A percentile compares a stretch with the other conserved stretches of the same genome.
phyloP scores from a whole-genome alignment of 2,329 filamentous ascomycete genomes.

The Fusarium luffae region DNA sequence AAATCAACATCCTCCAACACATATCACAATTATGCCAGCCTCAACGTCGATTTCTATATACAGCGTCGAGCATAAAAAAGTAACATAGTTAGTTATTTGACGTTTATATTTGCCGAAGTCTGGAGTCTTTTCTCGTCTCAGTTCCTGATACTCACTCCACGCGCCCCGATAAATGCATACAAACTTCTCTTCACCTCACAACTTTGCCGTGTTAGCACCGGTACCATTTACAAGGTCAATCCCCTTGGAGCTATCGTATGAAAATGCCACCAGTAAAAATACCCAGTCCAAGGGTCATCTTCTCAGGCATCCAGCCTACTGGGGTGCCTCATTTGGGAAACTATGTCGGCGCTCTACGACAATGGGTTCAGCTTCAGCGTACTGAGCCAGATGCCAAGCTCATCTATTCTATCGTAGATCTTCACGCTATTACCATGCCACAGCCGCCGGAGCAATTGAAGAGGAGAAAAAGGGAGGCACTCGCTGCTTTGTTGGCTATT shows the following conservation, averaged over 20 bases:
- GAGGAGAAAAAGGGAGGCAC: conserved; percentile 74
- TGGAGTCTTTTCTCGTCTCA: background rate
- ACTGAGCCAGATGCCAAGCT: conserved; percentile 69
- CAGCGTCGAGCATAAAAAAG: background rate
- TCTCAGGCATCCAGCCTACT: conserved; percentile 97
- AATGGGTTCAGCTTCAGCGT: conserved; percentile 84
- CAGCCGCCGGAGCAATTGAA: conserved; percentile 72
- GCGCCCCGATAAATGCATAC: conserved; percentile 45
- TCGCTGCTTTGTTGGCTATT: conserved; percentile 85
- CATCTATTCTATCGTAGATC: conserved; percentile 88
- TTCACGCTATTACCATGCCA: conserved; percentile 89
- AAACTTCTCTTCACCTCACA: conserved; percentile 11
- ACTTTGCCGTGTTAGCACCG: conserved; percentile 4
- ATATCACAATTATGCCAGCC: background rate
- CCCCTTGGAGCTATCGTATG: background rate
- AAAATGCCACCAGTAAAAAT: conserved; percentile 17
- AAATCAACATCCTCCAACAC: background rate
- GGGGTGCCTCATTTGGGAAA: conserved; percentile 95
- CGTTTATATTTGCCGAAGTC: background rate
- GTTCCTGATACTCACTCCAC: background rate
- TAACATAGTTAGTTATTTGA: background rate
- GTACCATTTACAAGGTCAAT: background rate
- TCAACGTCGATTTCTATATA: background rate
- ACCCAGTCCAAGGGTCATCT: conserved; percentile 66
- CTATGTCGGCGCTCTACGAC: conserved; percentile 87